Base-by-base conservation (phyloP, 257 asterid genomes). In the Ligustrum vulgare region DNA sequence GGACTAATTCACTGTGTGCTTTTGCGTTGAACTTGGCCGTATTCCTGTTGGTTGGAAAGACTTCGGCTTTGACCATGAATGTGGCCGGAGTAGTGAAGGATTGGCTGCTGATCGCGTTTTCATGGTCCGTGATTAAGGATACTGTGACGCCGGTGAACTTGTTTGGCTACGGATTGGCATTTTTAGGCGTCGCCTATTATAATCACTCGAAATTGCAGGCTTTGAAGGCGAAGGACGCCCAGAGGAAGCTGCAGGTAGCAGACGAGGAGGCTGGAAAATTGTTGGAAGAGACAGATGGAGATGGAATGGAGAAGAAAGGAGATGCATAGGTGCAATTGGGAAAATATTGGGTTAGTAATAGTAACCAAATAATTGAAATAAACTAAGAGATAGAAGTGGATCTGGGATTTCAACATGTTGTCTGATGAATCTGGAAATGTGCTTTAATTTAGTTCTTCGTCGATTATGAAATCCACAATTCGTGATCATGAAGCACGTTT, bases 101-200 rank as follows among this genome's bases (percentile, higher is more conserved):
- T 81, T 91, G 97, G 97, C 64, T 91, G 31, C 74, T 91, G 69
- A 91, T 91, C 7, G 97, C 97, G 0, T 91, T 91, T 66, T 91
- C 97, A 7, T 91, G 97, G 97, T 91, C 97, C 4, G 97, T 91
- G 83, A 91, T 91, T 23, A 91, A 91, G 86, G 97, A 91, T 28
- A 87, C 88, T 2, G 97, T 91, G 36, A 90, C 96, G 18, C 82
- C 88, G 11, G 12, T 90, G 75, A 90, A 90, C 35, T 37, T 90
- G 82, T n/a, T 86, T 28, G 97, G 97, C 0, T 91, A 91, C 25
- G 97, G 93, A 1, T 72, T 91, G 81, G 97, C 97, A 3, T 91
- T 91, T 65, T 20, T 89, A 69, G 97, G 94, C 0, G 96, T 90
- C 2, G 94, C 80, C 2, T 90, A 80, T 58, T 90, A 90, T 37